Base-by-base conservation (phyloP, 148 eudicot species). In the Nepenthes gracilis region DNA sequence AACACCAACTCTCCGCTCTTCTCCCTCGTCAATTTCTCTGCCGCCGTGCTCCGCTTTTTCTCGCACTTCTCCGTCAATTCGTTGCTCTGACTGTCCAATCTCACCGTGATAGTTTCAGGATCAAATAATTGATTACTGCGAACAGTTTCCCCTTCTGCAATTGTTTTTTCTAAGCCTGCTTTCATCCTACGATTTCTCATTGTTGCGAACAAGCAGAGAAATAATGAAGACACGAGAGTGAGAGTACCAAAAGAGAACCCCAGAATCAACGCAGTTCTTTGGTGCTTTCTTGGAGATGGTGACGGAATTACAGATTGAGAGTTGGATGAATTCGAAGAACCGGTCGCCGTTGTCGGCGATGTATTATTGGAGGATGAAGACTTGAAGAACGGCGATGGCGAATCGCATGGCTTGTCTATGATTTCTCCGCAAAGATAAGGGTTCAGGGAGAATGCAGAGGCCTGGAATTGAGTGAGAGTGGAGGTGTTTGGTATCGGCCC, bases 381-480 rank as follows among this genome's bases (percentile, higher is more conserved):
- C 36, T 75, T 72, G 64, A 84, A 86, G 59, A 90, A 84, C 37
- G 95, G 97, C 1, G 81, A 77, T 34, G 9, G 47, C 1, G 72
- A 38, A 13, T 49, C 58, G 63, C 97, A 91, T 2, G 73, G 76
- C n/a, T 37, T 76, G 66, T 75, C 58, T 1, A 91, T 35, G 1
- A 83, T 15, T 35, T 78, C 72, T 32, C 97, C 97, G 60, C 96
- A 91, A 23, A 91, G 75, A 54, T 63, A 50, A 33, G 93, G 86
- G 65, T 91, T 91, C 2, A 56, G 47, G 0, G 58, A 35, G 34
- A 87, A 91, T 0, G 83, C 73, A 1, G 77, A 70, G 1, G 60
- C 14, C 11, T 67, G 55, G 52, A 91, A 84, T 2, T 62, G 69
- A 1, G 76, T 49, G 2, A 85, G 61, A 9, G 81, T 72, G 0